Evolutionary conservation across 495 filamentous ascomycete species (phyloP), one percentile per base, ranked within the genome.

Genomic region (Penicillium paradoxum): DNA sequence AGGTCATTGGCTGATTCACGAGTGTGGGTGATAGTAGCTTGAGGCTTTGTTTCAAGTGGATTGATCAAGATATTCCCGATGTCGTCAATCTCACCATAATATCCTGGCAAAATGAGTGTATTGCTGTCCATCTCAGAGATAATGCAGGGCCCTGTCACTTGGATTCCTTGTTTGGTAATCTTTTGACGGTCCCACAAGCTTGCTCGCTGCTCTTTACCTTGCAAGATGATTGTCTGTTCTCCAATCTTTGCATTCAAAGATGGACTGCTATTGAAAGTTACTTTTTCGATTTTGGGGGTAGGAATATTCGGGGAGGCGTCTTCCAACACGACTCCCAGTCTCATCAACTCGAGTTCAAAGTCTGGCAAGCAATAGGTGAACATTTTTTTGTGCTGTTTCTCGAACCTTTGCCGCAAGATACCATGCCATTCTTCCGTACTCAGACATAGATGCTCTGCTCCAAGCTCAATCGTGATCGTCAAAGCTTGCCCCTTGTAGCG

Each of bases 61-160:
- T 64, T 67, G 49, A 79, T 79, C 36, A 77, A 56, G 14, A 79
- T 76, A 53, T 79, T 79, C 2, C 73, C 73, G 13, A 75, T 67
- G 6, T 44, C 45, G 43, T 76, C 73, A 6, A 76, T 67, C 39
- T 75, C 71, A 13, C 65, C 73, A 32, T 62, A 64, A 37, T 68
- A 73, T 1, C 75, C 74, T 1, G 75, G 76, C 18, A 76, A 66
- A 24, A 79, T 72, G 0, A 78, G 55, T 0, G 75, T 78, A 54
- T 77, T 79, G 47, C 73, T 77, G 50, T 78, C 76, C 71, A 76
- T 78, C 37, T 79, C 74, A 4, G 67, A 72, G 40, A 79, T 61
- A 22, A 78, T 69, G 36, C 73, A 78, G 7, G 76, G 76, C 0
- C 76, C 76, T 0, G 49, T n/a, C 4, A 78, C 32, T 10, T 47